A percentile compares a stretch with the other conserved stretches of the same genome.
phyloP scores from a whole-genome alignment of 148 eudicot genomes.

The Chenopodium berlandieri region DNA sequence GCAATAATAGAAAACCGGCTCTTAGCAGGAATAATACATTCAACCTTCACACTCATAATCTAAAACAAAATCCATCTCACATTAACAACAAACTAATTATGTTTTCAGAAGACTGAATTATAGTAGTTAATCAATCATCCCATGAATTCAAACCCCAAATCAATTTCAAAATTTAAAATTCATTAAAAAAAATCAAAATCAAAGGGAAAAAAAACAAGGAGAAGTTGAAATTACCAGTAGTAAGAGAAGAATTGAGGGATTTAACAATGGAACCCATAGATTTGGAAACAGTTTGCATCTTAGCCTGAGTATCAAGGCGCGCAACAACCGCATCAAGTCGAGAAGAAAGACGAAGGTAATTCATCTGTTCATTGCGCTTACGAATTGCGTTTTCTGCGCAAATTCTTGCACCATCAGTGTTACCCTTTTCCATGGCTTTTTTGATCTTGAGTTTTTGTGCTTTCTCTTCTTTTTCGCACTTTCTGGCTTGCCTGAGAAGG shows the following conservation, averaged over 20 bases:
- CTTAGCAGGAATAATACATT: too few relatives aligned
- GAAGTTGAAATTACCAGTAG: slow-evolving; percentile 29
- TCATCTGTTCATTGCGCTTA: slow-evolving; percentile 35
- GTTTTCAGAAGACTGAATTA: too few relatives aligned
- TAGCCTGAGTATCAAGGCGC: slow-evolving; percentile 35
- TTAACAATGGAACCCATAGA: slow-evolving; percentile 69
- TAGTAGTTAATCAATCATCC: too few relatives aligned
- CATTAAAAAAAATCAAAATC: too few relatives aligned
- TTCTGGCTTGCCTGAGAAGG: slow-evolving; percentile 35
- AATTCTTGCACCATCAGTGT: slow-evolving; percentile 37
- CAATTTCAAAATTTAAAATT: too few relatives aligned
- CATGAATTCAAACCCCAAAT: too few relatives aligned
- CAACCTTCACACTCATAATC: too few relatives aligned
- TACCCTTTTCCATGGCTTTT: slow-evolving; percentile 36
- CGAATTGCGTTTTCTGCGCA: slow-evolving; percentile 37
- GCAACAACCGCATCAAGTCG: slow-evolving; percentile 36
- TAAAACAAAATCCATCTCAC: too few relatives aligned
- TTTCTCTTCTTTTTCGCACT: slow-evolving; percentile 38
- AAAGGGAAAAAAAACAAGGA: too few relatives aligned
- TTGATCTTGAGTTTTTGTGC: slow-evolving; percentile 32
- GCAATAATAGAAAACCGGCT: too few relatives aligned
- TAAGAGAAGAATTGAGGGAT: slow-evolving; percentile 56
- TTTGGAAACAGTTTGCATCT: slow-evolving; percentile 47
- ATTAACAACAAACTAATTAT: too few relatives aligned
- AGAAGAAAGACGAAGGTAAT: slow-evolving; percentile 33